Evolutionary conservation across 345 rosid genomes (phyloP).

Genomic region (Triadica sebifera): DNA sequence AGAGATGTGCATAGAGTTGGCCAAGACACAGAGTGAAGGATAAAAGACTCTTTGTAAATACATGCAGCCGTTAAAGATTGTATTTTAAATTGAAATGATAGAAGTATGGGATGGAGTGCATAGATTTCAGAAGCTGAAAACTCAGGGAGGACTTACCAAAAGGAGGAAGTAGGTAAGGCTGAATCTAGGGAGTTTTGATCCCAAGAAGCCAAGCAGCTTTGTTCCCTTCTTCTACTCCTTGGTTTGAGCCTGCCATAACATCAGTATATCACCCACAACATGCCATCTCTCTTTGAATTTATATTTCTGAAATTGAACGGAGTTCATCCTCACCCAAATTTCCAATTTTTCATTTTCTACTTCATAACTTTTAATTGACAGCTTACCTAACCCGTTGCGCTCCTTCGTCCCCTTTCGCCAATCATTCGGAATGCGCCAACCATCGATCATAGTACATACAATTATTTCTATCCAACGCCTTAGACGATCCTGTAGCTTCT

Average conservation of each 20-base stretch:
- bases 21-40: too few relatives aligned
- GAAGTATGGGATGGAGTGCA: too few relatives aligned
- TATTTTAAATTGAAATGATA: neutral
- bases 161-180: constrained; percentile 68
- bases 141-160: constrained; percentile 40
- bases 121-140: neutral
- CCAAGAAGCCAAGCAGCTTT: constrained; percentile 88
- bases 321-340: neutral
- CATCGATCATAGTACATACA: too few relatives aligned
- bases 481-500: too few relatives aligned
- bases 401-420: too few relatives aligned
- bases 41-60: neutral
- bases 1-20: too few relatives aligned
- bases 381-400: too few relatives aligned
- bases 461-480: too few relatives aligned
- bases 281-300: neutral
- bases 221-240: constrained; percentile 55
- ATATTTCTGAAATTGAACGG: neutral
- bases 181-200: constrained; percentile 78
- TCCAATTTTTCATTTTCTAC: neutral
- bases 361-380: too few relatives aligned
- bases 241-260: neutral
- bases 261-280: neutral
- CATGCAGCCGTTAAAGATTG: neutral
- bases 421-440: too few relatives aligned